Conservation (phyloP, 257 asterid species). For the Paulownia fortunei region DNA sequence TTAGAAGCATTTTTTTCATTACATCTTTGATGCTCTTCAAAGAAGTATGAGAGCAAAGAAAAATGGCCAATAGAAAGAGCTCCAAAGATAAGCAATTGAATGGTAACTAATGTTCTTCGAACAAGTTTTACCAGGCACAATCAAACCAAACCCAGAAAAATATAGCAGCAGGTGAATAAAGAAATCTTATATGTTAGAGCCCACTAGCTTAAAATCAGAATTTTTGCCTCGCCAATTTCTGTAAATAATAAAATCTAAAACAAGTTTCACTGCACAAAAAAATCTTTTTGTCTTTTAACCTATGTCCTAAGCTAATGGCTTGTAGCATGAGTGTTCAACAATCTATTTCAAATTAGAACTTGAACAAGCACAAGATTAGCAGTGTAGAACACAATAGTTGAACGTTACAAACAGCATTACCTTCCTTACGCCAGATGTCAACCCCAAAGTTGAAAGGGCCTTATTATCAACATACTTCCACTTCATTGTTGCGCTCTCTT, state of each 20-base stretch:
- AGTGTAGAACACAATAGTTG: not conserved
- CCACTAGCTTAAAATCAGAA: not conserved
- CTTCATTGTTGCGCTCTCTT: constrained; percentile 36
- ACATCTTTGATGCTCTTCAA: not conserved
- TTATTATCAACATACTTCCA: constrained; percentile 79
- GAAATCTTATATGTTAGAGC: not conserved
- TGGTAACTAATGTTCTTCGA: constrained; percentile 3
- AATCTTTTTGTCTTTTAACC: not conserved
- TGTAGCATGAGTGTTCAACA: constrained; percentile 13
- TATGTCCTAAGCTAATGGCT: not conserved
- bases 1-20: not conserved
- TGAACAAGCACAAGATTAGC: not conserved
- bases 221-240: not conserved
- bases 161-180: not conserved
- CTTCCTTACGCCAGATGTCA: constrained; percentile 97
- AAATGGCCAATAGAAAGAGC: not conserved
- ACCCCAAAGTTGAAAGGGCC: constrained; percentile 78
- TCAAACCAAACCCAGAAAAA: not conserved
- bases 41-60: not conserved
- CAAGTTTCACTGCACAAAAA: not conserved
- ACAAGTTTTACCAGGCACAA: not conserved
- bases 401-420: constrained; percentile 42
- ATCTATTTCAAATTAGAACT: not conserved
- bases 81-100: not conserved
- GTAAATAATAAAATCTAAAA: not conserved